Conservation (phyloP, 768 basidiomycete species). For the Asterophora parasitica region DNA sequence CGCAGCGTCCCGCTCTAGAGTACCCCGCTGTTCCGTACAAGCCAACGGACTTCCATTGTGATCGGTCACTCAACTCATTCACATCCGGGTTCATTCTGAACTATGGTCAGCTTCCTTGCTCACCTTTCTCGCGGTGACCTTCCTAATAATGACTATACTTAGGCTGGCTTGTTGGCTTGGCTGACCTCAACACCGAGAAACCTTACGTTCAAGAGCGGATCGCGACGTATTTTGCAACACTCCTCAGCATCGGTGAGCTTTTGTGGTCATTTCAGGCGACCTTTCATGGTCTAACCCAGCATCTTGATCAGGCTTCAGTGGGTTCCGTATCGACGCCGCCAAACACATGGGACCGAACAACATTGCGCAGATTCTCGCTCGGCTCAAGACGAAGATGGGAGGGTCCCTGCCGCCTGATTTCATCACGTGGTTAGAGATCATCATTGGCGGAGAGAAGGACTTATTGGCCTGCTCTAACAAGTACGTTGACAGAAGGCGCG, state of each 20-base stretch:
- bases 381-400: slow-evolving; percentile 6
- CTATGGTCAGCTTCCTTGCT: neutral
- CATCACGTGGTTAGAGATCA: slow-evolving; percentile 4
- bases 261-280: neutral
- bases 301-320: neutral
- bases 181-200: slow-evolving; percentile 7
- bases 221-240: slow-evolving; percentile 5
- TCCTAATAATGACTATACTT: too few species aligned
- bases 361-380: slow-evolving; percentile 3
- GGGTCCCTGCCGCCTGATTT: slow-evolving; percentile 3
- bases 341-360: slow-evolving; percentile 7
- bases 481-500: neutral
- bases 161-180: slow-evolving; percentile 6
- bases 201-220: slow-evolving; percentile 4
- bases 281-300: neutral
- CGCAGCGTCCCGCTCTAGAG: slow-evolving; percentile 2
- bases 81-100: slow-evolving; percentile 2
- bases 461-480: slow-evolving; percentile 3
- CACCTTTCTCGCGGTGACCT: neutral
- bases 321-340: slow-evolving; percentile 5
- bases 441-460: slow-evolving; percentile 6
- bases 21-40: slow-evolving; percentile 6
- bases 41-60: slow-evolving; percentile 7
- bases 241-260: neutral
- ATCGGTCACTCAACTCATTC: slow-evolving; percentile 2